Evolutionary conservation across 1,284 basidiomycete genomes (phyloP).

Genomic region (Malassezia obtusa): DNA sequence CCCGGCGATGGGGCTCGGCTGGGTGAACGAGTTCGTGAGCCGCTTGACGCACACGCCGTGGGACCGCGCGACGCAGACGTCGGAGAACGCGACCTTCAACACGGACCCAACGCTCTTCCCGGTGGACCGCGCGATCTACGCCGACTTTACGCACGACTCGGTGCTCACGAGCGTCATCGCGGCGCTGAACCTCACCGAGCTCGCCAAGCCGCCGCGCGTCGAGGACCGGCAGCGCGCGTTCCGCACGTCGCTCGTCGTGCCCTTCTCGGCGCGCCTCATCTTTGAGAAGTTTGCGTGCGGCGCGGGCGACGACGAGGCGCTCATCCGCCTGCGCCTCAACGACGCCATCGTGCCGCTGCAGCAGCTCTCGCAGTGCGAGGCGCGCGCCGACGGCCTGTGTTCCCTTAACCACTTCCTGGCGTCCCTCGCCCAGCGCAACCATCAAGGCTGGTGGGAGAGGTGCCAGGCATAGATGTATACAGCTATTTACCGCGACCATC

Average conservation of each 20-base stretch:
- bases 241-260: constrained; percentile 28
- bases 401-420: constrained; percentile 20
- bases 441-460: constrained; percentile 23
- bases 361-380: constrained; percentile 27
- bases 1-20: constrained; percentile 72
- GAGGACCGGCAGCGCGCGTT: constrained; percentile 17
- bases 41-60: constrained; percentile 25
- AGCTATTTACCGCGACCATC: constrained; percentile 7
- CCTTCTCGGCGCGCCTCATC: constrained; percentile 37
- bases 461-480: constrained; percentile 2
- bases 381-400: constrained; percentile 32
- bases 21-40: constrained; percentile 52
- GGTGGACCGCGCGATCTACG: constrained; percentile 33
- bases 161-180: constrained; percentile 37
- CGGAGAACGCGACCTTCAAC: constrained; percentile 40
- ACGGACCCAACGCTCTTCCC: constrained; percentile 31
- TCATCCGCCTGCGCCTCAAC: constrained; percentile 15
- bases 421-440: constrained; percentile 22
- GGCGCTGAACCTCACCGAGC: constrained; percentile 24
- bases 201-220: constrained; percentile 16
- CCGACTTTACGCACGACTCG: constrained; percentile 46
- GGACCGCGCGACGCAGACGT: constrained; percentile 27
- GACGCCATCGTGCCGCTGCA: constrained; percentile 20
- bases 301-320: neutral
- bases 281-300: constrained; percentile 33